Conservation (phyloP, 139 green algal genomes). For the Marvania coccoides region DNA sequence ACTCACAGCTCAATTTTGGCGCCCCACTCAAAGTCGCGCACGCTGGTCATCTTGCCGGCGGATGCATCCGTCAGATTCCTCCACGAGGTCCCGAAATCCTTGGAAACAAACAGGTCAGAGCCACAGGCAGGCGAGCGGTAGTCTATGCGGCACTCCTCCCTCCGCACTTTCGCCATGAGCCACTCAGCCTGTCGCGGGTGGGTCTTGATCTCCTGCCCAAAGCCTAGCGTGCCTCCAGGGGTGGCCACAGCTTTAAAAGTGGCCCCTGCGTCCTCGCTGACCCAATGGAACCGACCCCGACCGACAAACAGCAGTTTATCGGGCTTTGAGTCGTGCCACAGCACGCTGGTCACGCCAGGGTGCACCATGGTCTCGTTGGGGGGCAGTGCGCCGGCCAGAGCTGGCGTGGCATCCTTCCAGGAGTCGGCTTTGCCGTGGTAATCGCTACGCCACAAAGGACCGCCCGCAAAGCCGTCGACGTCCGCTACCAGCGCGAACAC, state of each 20-base stretch:
- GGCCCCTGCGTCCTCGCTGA: constrained; percentile 25
- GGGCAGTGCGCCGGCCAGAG: constrained; percentile 11
- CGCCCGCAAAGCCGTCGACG: constrained; percentile 18
- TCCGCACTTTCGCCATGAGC: constrained; percentile 33
- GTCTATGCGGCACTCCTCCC: constrained; percentile 27
- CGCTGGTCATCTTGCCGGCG: constrained; percentile 57
- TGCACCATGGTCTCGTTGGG: neutral
- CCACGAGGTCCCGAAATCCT: constrained; percentile 60
- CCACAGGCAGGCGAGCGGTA: constrained; percentile 31
- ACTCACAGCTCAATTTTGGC: constrained; percentile 25
- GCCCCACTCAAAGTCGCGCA: constrained; percentile 94
- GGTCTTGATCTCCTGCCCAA: constrained; percentile 27
- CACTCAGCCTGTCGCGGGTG: constrained; percentile 38
- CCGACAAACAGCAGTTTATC: constrained; percentile 37
- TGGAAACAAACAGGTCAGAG: constrained; percentile 57
- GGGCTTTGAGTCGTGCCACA: constrained; percentile 14
- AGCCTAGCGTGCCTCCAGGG: constrained; percentile 21
- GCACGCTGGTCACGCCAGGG: constrained; percentile 28
- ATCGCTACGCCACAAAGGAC: constrained; percentile 37
- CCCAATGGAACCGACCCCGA: constrained; percentile 27
- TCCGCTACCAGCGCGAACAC: constrained; percentile 37
- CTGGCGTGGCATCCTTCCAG: constrained; percentile 28
- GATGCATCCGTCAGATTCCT: constrained; percentile 74
- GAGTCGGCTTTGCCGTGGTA: constrained; percentile 14
- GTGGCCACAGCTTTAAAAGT: constrained; percentile 28